Evolutionary conservation across 331 rosid genomes (phyloP).

Genomic region (Quercus lobata): DNA sequence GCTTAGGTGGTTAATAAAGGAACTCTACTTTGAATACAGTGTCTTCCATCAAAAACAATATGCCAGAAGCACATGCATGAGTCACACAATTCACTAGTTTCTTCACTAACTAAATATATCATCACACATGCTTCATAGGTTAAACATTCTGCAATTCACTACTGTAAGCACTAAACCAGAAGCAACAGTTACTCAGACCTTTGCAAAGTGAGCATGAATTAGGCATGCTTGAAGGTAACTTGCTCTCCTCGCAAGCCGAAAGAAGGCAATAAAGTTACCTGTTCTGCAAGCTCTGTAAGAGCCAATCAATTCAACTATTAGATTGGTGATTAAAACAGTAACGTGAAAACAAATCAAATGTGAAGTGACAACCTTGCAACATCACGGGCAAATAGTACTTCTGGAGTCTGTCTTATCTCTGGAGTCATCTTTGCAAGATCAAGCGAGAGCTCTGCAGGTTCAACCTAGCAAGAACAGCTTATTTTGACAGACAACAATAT

Average conservation of each 20-base stretch:
- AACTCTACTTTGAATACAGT: not conserved
- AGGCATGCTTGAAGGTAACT: slow-evolving; percentile 98
- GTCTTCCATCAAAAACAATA: slow-evolving; percentile 5
- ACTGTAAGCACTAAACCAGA: slow-evolving; percentile 12
- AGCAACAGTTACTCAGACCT: slow-evolving; percentile 51
- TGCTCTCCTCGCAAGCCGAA: slow-evolving; percentile 85
- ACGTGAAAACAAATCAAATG: slow-evolving; percentile 4
- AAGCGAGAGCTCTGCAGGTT: slow-evolving; percentile 98
- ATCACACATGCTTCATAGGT: slow-evolving; percentile 5
- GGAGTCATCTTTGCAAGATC: slow-evolving; percentile 99
- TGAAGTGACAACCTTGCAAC: slow-evolving; percentile 74
- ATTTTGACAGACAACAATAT: slow-evolving; percentile 23
- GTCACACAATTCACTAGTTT: slow-evolving; percentile 14
- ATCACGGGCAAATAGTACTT: slow-evolving; percentile 88
- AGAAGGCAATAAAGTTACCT: slow-evolving; percentile 82
- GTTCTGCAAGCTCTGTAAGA: slow-evolving; percentile 92
- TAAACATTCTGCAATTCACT: slow-evolving; percentile 7
- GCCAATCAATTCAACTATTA: slow-evolving; percentile 25
- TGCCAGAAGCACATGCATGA: slow-evolving; percentile 16
- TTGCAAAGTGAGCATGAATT: slow-evolving; percentile 98
- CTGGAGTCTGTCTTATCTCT: slow-evolving; percentile 85
- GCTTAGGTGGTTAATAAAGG: not conserved
- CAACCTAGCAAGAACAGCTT: slow-evolving; percentile 68
- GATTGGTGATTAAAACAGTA: slow-evolving; percentile 5
- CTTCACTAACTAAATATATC: not conserved